These are phyloP conservation scores for Mortierella antarctica DNA, from an alignment of 192 early-diverging fungal species.

Conservation along the genomic window DNA sequence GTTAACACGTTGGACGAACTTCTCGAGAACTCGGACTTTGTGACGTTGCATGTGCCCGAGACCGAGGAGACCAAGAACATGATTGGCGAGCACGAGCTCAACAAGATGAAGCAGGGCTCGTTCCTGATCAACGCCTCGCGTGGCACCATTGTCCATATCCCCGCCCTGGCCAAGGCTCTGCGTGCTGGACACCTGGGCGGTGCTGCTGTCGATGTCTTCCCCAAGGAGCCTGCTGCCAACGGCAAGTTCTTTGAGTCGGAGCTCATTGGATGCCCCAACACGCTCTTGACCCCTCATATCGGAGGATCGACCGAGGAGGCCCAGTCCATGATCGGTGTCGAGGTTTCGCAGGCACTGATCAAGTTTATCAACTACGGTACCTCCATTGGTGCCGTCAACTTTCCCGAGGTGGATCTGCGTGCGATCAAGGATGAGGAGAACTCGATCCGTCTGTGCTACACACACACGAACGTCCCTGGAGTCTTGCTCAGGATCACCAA, in stretches of 20 bases:
- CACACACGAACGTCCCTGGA: constrained; percentile 72
- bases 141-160: constrained; percentile 95
- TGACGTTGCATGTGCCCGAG: constrained; percentile 97
- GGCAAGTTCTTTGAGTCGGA: constrained; percentile 73
- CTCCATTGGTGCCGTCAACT: constrained; percentile 95
- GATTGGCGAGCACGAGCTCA: constrained; percentile 90
- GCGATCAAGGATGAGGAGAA: constrained; percentile 76
- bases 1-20: constrained; percentile 81
- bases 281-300: constrained; percentile 98
- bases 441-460: constrained; percentile 90
- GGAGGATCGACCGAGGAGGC: constrained; percentile 99
- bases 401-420: constrained; percentile 93
- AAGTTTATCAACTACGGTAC: constrained; percentile 92
- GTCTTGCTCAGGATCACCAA: constrained; percentile 83
- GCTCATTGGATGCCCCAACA: constrained; percentile 89
- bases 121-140: constrained; percentile 97
- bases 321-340: constrained; percentile 95
- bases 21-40: constrained; percentile 85
- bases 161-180: constrained; percentile 85
- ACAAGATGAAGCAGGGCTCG: constrained; percentile 90
- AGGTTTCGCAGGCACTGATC: constrained; percentile 87
- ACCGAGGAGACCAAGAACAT: constrained; percentile 98
- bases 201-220: constrained; percentile 97
- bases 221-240: constrained; percentile 93
- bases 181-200: constrained; percentile 89